Conservation (phyloP, 768 basidiomycete genomes). For the Lentinula edodes region DNA sequence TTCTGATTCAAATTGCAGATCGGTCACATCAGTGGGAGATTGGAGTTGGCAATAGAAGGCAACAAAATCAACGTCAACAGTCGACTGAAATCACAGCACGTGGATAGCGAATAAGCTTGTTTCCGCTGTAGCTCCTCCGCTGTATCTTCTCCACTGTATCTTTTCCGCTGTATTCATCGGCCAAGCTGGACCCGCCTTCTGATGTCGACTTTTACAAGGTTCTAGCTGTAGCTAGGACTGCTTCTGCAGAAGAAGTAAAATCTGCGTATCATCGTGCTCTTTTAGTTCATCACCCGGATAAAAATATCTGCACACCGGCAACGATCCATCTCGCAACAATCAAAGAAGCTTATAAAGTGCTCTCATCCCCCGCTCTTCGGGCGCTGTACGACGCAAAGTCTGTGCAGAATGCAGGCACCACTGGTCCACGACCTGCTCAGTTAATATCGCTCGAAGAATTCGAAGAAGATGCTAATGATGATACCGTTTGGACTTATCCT, state of each 20-base stretch:
- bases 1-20: neutral
- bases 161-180: neutral
- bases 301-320: constrained; percentile 18
- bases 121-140: too few relatives aligned
- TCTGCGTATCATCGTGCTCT: constrained; percentile 59
- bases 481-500: constrained; percentile 44
- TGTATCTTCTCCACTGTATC: neutral
- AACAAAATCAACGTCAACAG: too few relatives aligned
- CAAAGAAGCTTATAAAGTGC: constrained; percentile 61
- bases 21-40: too few relatives aligned
- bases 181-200: constrained; percentile 12
- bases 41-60: too few relatives aligned
- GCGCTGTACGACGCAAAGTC: constrained; percentile 41
- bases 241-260: constrained; percentile 55
- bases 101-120: too few relatives aligned
- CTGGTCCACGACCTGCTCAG: constrained; percentile 65
- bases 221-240: constrained; percentile 46
- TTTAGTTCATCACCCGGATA: constrained; percentile 63
- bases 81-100: too few relatives aligned
- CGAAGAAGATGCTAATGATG: constrained; percentile 25
- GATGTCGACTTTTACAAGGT: constrained; percentile 54
- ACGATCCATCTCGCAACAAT: constrained; percentile 44
- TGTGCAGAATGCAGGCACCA: constrained; percentile 7
- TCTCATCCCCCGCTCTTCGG: constrained; percentile 47
- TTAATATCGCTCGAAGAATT: constrained; percentile 78